Conservation (phyloP, 805 yeast genomes). For the Lipomyces orientalis region DNA sequence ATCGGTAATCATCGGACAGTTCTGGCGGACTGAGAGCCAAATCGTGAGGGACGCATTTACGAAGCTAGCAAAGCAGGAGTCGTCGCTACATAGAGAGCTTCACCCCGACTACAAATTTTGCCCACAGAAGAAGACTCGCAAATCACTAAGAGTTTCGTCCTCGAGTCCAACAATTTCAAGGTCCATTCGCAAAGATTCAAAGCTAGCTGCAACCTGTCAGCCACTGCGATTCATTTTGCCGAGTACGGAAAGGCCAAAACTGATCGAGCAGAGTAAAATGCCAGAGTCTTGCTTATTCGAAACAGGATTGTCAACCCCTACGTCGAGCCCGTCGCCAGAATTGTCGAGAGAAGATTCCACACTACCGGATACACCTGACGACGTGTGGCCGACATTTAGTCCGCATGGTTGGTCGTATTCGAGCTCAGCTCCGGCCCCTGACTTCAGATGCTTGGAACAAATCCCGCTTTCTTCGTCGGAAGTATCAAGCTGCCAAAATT, state of each 20-base stretch:
- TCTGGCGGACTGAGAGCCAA: constrained; percentile 54
- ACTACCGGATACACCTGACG: background rate
- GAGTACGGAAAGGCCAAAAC: background rate
- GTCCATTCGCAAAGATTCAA: background rate
- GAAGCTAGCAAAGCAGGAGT: constrained; percentile 49
- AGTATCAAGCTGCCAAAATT: background rate
- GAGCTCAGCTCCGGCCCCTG: background rate
- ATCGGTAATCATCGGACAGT: constrained; percentile 52
- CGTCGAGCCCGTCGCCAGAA: background rate
- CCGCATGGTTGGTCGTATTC: background rate
- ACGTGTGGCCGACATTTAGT: background rate
- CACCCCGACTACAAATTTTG: constrained; percentile 54
- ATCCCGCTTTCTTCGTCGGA: background rate
- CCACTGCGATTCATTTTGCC: background rate
- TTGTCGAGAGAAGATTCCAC: background rate
- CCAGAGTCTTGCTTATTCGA: background rate
- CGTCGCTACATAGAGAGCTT: constrained; percentile 49
- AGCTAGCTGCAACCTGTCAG: background rate
- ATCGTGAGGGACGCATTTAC: constrained; percentile 49
- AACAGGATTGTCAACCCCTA: background rate
- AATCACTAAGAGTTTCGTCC: background rate
- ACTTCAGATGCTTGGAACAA: background rate
- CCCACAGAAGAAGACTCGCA: constrained; percentile 48
- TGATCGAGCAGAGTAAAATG: background rate
- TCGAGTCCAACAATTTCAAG: background rate